Base-by-base conservation (phyloP, 768 basidiomycete genomes). In the Phylloporus arenicola region DNA sequence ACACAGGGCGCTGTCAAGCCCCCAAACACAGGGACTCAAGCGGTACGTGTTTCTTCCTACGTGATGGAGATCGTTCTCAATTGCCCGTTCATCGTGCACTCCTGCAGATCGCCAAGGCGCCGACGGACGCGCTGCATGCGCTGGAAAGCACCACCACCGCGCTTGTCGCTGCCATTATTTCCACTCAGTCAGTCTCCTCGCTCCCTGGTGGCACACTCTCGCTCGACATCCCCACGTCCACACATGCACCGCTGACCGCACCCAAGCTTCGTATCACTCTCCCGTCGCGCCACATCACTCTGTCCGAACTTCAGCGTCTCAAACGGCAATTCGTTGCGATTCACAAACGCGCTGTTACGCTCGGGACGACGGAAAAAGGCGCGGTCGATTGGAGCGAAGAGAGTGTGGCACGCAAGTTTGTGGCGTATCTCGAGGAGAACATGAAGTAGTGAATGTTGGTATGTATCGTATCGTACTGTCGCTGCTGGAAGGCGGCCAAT, bases 321-420 rank as follows among this genome's bases (percentile, higher is more conserved):
- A 97, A 95, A 65, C 76, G 94, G 38, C 93, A 97, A 65, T 98
- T 95, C 61, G 86, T 95, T 29, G 80, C 81, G 4, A 77, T 90
- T 30, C 92, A 97, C 65, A 91, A 88, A 64, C 92, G 91, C 58
- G 91, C 90, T 7, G 84, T 92, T 50, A 89, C 85, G 2, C 77
- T 90, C 7, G 89, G 89, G 13, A 83, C 84, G 14, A 86, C 81
- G 6, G 89, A 90, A 60, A 82, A 82, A 56, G 89, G 89, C 0
- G 64, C 63, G 16, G 82, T 92, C 25, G 82, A 88, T 57, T 92
- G 88, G 86, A 78, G 74, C 51, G 87, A 88, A 61, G 77, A 78
- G 57, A 81, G 77, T 50, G 76, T 92, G 17, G 80, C 78, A n/a
- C 52, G 65, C 19, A 89, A 84, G 61, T 91, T 91, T 74, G 78